These are phyloP conservation scores for Penicillium arizonense DNA, from an alignment of 495 filamentous ascomycete genomes.

Conservation along the genomic window DNA sequence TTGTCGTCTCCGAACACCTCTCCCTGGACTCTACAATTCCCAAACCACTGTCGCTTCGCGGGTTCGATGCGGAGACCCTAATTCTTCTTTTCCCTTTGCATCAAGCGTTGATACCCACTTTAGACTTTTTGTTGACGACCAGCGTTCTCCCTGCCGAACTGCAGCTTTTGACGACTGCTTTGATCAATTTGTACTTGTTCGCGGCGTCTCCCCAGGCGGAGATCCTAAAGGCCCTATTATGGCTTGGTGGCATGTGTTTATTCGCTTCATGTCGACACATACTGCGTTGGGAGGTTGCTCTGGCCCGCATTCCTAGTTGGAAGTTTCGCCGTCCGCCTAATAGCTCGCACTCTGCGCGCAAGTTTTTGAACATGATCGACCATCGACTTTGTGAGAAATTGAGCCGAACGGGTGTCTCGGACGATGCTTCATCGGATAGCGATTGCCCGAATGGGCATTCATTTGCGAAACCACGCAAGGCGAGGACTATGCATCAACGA, in stretches of 20 bases:
- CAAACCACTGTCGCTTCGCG: slow-evolving; percentile 37
- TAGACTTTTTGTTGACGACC: slow-evolving; percentile 80
- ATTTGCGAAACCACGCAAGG: slow-evolving; percentile 23
- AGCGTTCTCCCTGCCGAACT: slow-evolving; percentile 83
- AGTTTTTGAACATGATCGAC: slow-evolving; percentile 51
- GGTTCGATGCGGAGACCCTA: slow-evolving; percentile 58
- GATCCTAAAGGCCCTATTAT: slow-evolving; percentile 79
- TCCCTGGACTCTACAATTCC: slow-evolving; percentile 25
- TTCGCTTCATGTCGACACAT: slow-evolving; percentile 71
- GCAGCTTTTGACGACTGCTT: slow-evolving; percentile 75
- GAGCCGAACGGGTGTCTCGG: slow-evolving; percentile 33
- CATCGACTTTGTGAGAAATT: slow-evolving; percentile 45
- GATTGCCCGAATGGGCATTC: slow-evolving; percentile 34
- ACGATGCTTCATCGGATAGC: slow-evolving; percentile 40
- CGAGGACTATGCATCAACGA: slow-evolving; percentile 26
- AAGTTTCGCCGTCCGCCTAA: slow-evolving; percentile 66
- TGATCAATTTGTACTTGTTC: slow-evolving; percentile 81
- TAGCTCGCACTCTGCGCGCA: slow-evolving; percentile 43
- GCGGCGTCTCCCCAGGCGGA: slow-evolving; percentile 78
- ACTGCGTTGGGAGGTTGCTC: slow-evolving; percentile 79
- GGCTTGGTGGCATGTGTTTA: slow-evolving; percentile 79
- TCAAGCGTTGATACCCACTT: slow-evolving; percentile 68
- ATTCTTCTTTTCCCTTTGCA: slow-evolving; percentile 81
- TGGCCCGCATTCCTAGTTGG: slow-evolving; percentile 90
- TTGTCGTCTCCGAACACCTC: slow-evolving; percentile 50